Evolutionary conservation across 1,284 basidiomycete species (phyloP).

Genomic region (Tilletiopsis washingtonensis): DNA sequence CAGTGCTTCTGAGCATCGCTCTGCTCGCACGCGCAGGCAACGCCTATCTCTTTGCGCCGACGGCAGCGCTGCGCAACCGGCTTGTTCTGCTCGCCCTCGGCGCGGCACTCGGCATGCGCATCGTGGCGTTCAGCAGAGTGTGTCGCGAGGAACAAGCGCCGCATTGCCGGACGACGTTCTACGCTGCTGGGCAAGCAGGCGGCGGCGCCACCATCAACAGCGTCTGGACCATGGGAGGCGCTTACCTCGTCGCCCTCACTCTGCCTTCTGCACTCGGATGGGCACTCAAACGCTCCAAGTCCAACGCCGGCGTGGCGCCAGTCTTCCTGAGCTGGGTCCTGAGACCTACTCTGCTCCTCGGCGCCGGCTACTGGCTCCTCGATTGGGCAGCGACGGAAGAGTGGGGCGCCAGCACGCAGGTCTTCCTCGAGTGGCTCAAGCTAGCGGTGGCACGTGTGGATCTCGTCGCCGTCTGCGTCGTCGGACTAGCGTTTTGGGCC

Average conservation of each 20-base stretch:
- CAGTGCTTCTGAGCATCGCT: neutral
- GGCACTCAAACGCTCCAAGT: conserved; percentile 19
- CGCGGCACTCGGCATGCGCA: conserved; percentile 56
- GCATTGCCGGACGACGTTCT: conserved; percentile 63
- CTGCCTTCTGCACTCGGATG: conserved; percentile 16
- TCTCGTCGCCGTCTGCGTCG: conserved; percentile 12
- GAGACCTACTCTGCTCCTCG: conserved; percentile 30
- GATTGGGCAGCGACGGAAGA: conserved; percentile 18
- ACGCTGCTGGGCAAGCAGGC: no score
- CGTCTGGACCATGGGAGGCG: conserved; percentile 13
- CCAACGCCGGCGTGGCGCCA: conserved; percentile 26
- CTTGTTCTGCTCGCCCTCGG: neutral
- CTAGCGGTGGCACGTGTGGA: conserved; percentile 18
- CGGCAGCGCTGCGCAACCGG: neutral
- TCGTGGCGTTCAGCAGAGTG: conserved; percentile 68
- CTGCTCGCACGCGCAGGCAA: neutral
- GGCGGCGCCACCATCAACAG: conserved; percentile 24
- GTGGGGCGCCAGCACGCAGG: neutral
- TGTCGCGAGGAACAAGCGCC: conserved; percentile 93
- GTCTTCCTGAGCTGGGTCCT: conserved; percentile 30
- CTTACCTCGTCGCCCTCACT: conserved; percentile 24
- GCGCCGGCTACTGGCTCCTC: conserved; percentile 32
- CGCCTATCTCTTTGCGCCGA: neutral
- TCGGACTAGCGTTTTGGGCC: conserved; percentile 28
- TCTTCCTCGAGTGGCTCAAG: conserved; percentile 20